phyloP scores from a whole-genome alignment of 2,329 filamentous ascomycete species.

The Aspergillus ochraceoroseus region DNA sequence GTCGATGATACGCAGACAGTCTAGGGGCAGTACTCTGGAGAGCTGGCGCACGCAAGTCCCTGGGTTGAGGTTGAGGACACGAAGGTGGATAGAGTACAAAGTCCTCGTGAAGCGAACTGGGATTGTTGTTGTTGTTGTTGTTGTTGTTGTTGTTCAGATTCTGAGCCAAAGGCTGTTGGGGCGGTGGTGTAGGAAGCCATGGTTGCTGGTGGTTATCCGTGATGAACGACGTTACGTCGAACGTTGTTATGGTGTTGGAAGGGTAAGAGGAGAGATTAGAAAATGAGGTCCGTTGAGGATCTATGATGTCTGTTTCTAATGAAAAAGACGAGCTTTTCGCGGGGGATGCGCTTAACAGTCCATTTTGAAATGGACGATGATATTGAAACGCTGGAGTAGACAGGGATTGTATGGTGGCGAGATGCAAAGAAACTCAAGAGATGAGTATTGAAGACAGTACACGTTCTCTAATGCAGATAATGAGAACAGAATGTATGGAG shows the following conservation, averaged over 20 bases:
- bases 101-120: constrained; percentile 38
- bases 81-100: constrained; percentile 43
- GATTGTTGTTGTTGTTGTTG: constrained; percentile 31
- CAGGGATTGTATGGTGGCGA: constrained; percentile 21
- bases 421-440: constrained; percentile 5
- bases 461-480: background rate
- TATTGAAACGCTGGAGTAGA: constrained; percentile 15
- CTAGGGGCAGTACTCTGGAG: constrained; percentile 39
- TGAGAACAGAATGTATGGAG: constrained; percentile 9
- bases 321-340: constrained; percentile 35
- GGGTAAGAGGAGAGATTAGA: constrained; percentile 32
- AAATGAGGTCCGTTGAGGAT: constrained; percentile 32
- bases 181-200: constrained; percentile 47
- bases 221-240: constrained; percentile 47
- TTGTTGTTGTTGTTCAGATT: constrained; percentile 32
- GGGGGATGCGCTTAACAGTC: constrained; percentile 37
- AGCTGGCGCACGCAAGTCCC: constrained; percentile 35
- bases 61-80: constrained; percentile 31
- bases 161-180: constrained; percentile 42
- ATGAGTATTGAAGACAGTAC: background rate
- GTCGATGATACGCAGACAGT: constrained; percentile 29
- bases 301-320: constrained; percentile 41
- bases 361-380: constrained; percentile 35
- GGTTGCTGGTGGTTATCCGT: constrained; percentile 47
- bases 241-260: constrained; percentile 34